Evolutionary conservation across 306 rosid species (phyloP).

Genomic region (Canavalia gladiata): DNA sequence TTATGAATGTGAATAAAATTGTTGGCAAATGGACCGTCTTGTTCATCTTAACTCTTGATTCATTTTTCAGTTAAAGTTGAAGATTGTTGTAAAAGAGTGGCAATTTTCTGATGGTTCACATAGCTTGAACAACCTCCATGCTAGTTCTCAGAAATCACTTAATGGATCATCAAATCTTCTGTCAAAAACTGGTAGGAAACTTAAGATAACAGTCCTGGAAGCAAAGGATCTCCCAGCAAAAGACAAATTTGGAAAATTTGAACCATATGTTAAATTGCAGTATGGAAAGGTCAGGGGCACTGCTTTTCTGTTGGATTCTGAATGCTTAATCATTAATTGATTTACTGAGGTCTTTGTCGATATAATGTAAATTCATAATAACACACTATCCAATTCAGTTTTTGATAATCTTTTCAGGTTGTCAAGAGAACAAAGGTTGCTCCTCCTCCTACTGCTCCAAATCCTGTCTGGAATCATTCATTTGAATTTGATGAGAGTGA

Average conservation of each 20-base stretch:
- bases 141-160: conserved; percentile 54
- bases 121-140: conserved; percentile 55
- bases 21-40: neutral
- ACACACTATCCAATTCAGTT: conserved; percentile 32
- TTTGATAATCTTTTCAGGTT: conserved; percentile 55
- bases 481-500: conserved; percentile 89
- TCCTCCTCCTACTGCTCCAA: conserved; percentile 54
- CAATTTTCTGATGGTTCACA: conserved; percentile 88
- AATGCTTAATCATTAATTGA: neutral
- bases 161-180: conserved; percentile 64
- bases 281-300: conserved; percentile 76
- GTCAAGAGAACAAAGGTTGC: conserved; percentile 69
- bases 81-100: conserved; percentile 78
- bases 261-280: conserved; percentile 70
- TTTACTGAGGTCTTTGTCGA: conserved; percentile 28
- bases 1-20: conserved; percentile 12
- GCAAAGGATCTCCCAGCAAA: conserved; percentile 68
- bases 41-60: conserved; percentile 15
- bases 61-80: conserved; percentile 71
- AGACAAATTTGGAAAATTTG: conserved; percentile 70
- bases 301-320: conserved; percentile 26
- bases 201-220: conserved; percentile 66
- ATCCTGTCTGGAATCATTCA: conserved; percentile 78
- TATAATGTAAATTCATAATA: conserved; percentile 4
- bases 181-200: conserved; percentile 79